These are phyloP conservation scores for Pichia manshurica DNA, from an alignment of 805 yeast species.

Conservation along the genomic window DNA sequence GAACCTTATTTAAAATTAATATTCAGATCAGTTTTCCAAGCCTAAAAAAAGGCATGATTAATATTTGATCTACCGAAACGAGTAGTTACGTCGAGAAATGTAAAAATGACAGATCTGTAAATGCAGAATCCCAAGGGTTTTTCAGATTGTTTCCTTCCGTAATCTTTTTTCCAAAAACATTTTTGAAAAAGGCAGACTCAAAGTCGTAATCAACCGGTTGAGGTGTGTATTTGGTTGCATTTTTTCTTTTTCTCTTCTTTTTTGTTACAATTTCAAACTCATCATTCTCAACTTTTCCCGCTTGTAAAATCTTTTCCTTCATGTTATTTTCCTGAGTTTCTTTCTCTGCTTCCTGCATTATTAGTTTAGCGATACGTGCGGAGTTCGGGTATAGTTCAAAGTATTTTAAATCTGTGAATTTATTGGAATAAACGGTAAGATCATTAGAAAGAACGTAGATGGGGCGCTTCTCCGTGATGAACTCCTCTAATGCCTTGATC, in stretches of 20 bases:
- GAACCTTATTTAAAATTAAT: too few species aligned
- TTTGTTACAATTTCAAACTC: slow-evolving; percentile 15
- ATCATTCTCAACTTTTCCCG: slow-evolving; percentile 3
- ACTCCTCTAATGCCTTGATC: slow-evolving; percentile 24
- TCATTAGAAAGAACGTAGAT: slow-evolving; percentile 29
- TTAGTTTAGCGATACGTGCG: slow-evolving; percentile 20
- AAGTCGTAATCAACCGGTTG: slow-evolving; percentile 16
- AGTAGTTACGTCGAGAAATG: neutral
- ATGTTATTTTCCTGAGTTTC: too few species aligned
- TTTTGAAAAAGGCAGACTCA: slow-evolving; percentile 15
- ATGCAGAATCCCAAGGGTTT: slow-evolving; percentile 24
- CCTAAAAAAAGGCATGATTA: too few species aligned
- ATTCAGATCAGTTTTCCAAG: too few species aligned
- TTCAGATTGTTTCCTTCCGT: slow-evolving; percentile 1
- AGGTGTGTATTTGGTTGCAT: slow-evolving; percentile 4
- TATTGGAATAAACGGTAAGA: slow-evolving; percentile 24
- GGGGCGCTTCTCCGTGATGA: slow-evolving; percentile 22
- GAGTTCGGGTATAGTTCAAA: slow-evolving; percentile 27
- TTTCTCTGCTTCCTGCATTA: neutral
- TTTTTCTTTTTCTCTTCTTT: slow-evolving; percentile 13
- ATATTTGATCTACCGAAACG: too few species aligned
- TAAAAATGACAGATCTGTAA: slow-evolving; percentile 24
- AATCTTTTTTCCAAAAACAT: neutral
- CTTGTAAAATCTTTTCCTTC: too few species aligned
- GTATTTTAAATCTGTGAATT: slow-evolving; percentile 24